phyloP scores from a whole-genome alignment of 2,329 filamentous ascomycete genomes.

The Colletotrichum sublineola region DNA sequence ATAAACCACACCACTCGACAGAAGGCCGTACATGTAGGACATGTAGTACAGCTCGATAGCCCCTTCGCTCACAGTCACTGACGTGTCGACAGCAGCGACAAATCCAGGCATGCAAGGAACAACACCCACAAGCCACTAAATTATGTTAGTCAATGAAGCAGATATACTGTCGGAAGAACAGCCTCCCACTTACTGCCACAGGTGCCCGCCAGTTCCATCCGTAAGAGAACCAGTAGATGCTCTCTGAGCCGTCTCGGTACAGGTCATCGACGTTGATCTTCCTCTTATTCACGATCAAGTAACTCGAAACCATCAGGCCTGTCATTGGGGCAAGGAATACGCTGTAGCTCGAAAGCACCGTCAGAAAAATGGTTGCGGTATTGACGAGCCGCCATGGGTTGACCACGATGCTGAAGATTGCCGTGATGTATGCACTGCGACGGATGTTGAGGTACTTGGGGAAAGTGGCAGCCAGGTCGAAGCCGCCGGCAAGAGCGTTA shows the following conservation, averaged over 20 bases:
- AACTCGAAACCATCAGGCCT: conserved; percentile 56
- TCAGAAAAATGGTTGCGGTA: conserved; percentile 53
- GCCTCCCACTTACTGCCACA: conserved; percentile 50
- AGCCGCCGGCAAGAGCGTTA: conserved; percentile 55
- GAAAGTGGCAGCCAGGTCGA: conserved; percentile 55
- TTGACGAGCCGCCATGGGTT: conserved; percentile 57
- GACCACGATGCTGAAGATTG: conserved; percentile 52
- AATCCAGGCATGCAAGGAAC: conserved; percentile 59
- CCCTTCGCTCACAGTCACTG: no score
- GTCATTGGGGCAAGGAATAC: conserved; percentile 57
- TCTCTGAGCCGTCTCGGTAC: conserved; percentile 48
- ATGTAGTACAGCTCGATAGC: no score
- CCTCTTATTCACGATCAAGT: conserved; percentile 50
- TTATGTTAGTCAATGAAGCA: not conserved
- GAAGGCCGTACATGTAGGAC: no score
- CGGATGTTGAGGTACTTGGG: conserved; percentile 56
- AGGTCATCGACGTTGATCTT: conserved; percentile 55
- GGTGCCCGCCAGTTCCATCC: conserved; percentile 58
- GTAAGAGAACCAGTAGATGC: conserved; percentile 57
- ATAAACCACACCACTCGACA: no score
- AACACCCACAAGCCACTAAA: conserved; percentile 56
- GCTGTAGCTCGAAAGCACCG: conserved; percentile 54
- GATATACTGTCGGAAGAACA: conserved; percentile 2
- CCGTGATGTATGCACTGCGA: conserved; percentile 54
- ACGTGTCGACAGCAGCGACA: conserved; percentile 53